Evolutionary conservation across 257 asterid genomes (phyloP), one percentile per base, ranked within the genome.

Genomic region (Fraxinus excelsior): DNA sequence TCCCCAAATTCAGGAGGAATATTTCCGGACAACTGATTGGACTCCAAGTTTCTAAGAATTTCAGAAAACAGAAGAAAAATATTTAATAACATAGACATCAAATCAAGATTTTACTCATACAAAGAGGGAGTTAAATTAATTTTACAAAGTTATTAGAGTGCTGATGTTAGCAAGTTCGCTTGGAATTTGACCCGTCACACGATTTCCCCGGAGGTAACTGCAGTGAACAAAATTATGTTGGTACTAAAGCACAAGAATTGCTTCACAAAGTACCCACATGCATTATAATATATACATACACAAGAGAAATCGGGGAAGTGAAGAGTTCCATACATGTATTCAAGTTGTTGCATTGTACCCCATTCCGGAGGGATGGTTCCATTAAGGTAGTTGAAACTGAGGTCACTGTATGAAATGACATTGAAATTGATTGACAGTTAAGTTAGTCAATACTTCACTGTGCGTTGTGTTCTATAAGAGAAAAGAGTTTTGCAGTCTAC

Each of bases 1-100:
- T 86, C 71, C 37, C 96, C 97, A 28, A 90, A 44, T 82, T 88
- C 90, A 4, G 90, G 92, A 86, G 97, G 97, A 74, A 92, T 87
- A 75, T 83, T 6, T 66, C 96, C 97, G 51, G 89, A 76, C 75
- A 92, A 76, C 80, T 85, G 94, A 88, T 92, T 90, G 87, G 5
- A 72, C 74, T 90, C 97, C 66, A 92, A 31, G 7, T 83, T 86
- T 85, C 86, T 82, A 58, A 73, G 70, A 13, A 67, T 70, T 9
- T 71, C 72, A 0, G 1, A 64, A 58, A 13, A 19, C 16, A 46
- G 40, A 14, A 3, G 11, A 66, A 21, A 9, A 29, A 11, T 34
- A 4, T 34, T n/a, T 38, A 23, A 28, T 38, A 42, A 16, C 64
- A 74, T 6, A 3, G 29, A 10, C 66, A 46, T 70, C 19, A 34